Evolutionary conservation across 108 stramenopile species (phyloP).

Genomic region (Nitzschia sp.): DNA sequence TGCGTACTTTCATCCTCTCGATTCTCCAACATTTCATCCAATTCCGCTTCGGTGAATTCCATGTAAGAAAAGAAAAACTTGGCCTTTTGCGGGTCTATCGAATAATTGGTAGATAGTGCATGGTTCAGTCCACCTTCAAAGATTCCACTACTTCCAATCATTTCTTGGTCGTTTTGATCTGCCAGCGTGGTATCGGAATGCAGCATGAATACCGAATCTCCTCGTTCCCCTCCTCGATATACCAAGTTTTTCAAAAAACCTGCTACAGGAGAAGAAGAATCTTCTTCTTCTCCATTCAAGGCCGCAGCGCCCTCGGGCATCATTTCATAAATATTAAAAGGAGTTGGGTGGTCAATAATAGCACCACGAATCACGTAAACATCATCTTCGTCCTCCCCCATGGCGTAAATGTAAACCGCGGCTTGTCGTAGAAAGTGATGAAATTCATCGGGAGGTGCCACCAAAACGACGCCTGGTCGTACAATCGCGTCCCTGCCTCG

Average conservation of each 20-base stretch:
- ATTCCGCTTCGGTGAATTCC: conserved; percentile 71
- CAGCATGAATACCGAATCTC: conserved; percentile 62
- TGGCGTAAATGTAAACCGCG: conserved; percentile 78
- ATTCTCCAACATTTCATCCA: conserved; percentile 69
- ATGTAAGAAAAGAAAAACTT: conserved; percentile 86
- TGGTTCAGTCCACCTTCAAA: conserved; percentile 76
- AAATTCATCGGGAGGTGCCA: conserved; percentile 75
- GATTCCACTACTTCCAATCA: conserved; percentile 70
- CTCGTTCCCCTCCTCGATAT: conserved; percentile 73
- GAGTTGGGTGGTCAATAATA: conserved; percentile 82
- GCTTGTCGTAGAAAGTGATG: conserved; percentile 75
- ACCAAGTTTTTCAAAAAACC: conserved; percentile 40
- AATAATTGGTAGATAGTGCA: conserved; percentile 15
- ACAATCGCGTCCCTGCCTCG: conserved; percentile 72
- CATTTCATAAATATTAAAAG: conserved; percentile 82
- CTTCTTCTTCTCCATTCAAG: neutral
- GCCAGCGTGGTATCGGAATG: conserved; percentile 57
- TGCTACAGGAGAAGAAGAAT: no score
- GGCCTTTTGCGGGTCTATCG: conserved; percentile 44
- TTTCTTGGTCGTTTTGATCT: conserved; percentile 37
- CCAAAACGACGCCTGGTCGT: conserved; percentile 64
- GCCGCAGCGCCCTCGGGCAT: conserved; percentile 19
- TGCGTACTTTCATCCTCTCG: conserved; percentile 56
- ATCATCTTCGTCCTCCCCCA: conserved; percentile 67
- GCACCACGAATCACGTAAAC: conserved; percentile 74